A percentile compares a stretch with the other conserved stretches of the same genome.
Conservation (phyloP, 2,329 filamentous ascomycete genomes). For the Hypocreales sp. region DNA sequence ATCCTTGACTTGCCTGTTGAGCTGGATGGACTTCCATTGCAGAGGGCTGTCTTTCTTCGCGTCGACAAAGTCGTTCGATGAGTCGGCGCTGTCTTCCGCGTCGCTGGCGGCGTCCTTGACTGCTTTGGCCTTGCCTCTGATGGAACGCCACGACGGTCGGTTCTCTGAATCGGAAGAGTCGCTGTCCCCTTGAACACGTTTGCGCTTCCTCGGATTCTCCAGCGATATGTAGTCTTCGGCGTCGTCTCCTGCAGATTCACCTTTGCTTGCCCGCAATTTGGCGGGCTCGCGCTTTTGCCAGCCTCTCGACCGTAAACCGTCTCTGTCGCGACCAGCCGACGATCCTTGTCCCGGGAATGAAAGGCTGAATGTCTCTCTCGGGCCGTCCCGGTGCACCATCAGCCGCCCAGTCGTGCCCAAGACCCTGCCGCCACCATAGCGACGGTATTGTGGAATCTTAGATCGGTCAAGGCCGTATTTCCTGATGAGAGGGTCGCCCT, state of each 20-base stretch:
- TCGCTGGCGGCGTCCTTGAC: conserved; percentile 31
- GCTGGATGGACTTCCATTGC: conserved; percentile 39
- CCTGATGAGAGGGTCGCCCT: conserved; percentile 62
- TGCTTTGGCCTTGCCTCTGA: conserved; percentile 44
- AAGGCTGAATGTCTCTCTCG: conserved; percentile 38
- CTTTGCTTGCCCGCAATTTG: conserved; percentile 18
- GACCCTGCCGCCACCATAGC: conserved; percentile 52
- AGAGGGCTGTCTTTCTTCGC: conserved; percentile 25
- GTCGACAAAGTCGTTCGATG: conserved; percentile 18
- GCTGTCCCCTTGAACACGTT: conserved; percentile 13
- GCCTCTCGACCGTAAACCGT: conserved; percentile 27
- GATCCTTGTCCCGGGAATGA: conserved; percentile 24
- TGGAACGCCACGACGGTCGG: conserved; percentile 46
- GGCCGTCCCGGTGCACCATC: conserved; percentile 51
- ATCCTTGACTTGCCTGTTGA: conserved; percentile 49
- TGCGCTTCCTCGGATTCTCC: conserved; percentile 24
- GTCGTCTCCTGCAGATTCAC: conserved; percentile 7
- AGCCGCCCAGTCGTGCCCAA: conserved; percentile 47
- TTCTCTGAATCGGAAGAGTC: conserved; percentile 31
- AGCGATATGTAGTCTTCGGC: conserved; percentile 34
- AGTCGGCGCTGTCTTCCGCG: conserved; percentile 30
- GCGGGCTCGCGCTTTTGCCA: conserved; percentile 23
- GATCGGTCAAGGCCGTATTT: conserved; percentile 62
- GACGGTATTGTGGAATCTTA: conserved; percentile 54
- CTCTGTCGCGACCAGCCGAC: conserved; percentile 21